Conservation (phyloP, 2,329 filamentous ascomycete species). For the Xylaria sp. region DNA sequence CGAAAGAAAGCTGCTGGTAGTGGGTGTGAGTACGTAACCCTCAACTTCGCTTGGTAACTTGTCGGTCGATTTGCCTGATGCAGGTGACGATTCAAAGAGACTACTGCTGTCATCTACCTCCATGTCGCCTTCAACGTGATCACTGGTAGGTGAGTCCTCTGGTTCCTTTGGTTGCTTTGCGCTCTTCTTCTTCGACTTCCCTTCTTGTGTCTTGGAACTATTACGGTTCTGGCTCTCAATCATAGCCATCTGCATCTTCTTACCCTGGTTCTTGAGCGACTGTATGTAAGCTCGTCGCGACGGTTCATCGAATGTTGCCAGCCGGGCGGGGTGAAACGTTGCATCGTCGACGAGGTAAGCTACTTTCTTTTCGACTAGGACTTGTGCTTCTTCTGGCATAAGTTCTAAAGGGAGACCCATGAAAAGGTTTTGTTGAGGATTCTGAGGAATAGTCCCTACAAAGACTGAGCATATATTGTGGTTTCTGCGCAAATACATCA, state of each 20-base stretch:
- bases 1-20: slow-evolving; percentile 54
- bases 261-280: slow-evolving; percentile 61
- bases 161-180: slow-evolving; percentile 20
- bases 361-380: slow-evolving; percentile 80
- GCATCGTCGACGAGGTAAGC: slow-evolving; percentile 86
- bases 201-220: slow-evolving; percentile 28
- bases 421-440: slow-evolving; percentile 95
- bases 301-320: slow-evolving; percentile 67
- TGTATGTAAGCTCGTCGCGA: slow-evolving; percentile 73
- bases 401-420: slow-evolving; percentile 88
- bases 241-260: slow-evolving; percentile 48
- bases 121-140: neutral
- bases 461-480: slow-evolving; percentile 89
- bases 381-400: slow-evolving; percentile 86
- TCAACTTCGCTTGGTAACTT: slow-evolving; percentile 32
- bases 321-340: slow-evolving; percentile 72
- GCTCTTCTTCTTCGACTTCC: slow-evolving; percentile 30
- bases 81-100: slow-evolving; percentile 41
- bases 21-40: slow-evolving; percentile 50
- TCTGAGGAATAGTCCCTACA: slow-evolving; percentile 88
- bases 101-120: slow-evolving; percentile 30
- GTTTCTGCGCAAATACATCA: slow-evolving; percentile 79
- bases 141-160: neutral
- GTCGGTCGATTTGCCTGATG: slow-evolving; percentile 19
- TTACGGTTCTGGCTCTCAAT: slow-evolving; percentile 38